Percentiles rank a stretch among this genome's conserved stretches.
These are phyloP conservation scores for Curvularia spicifera DNA, from an alignment of 2,329 filamentous ascomycete genomes.

Conservation along the genomic window DNA sequence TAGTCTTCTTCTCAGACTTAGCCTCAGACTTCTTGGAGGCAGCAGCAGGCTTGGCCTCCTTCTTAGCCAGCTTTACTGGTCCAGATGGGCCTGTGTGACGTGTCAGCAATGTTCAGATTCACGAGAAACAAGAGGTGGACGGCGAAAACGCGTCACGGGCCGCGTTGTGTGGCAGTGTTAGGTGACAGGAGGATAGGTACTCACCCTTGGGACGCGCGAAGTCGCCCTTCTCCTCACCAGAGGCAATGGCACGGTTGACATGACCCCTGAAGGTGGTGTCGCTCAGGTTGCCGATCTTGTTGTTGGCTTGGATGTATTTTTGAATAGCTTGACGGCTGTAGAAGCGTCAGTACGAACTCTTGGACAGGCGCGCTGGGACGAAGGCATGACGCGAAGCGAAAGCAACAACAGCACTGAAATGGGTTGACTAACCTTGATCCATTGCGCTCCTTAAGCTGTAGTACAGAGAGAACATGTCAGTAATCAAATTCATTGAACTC, in stretches of 20 bases:
- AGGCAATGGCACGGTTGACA: constrained; percentile 84
- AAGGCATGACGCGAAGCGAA: constrained; percentile 36
- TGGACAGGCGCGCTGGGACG: constrained; percentile 27
- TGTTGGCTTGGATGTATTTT: constrained; percentile 77
- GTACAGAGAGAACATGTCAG: constrained; percentile 58
- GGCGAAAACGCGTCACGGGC: not conserved
- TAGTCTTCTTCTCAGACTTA: constrained; percentile 43
- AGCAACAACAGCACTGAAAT: constrained; percentile 31
- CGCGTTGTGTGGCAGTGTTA: not conserved
- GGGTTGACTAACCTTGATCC: constrained; percentile 67
- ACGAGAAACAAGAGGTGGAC: not conserved
- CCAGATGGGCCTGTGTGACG: constrained; percentile 73
- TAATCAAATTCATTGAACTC: constrained; percentile 28
- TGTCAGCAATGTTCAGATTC: constrained; percentile 29
- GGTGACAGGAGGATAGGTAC: constrained; percentile 41
- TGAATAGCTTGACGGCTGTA: constrained; percentile 73
- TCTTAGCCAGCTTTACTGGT: constrained; percentile 91
- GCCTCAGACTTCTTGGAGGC: constrained; percentile 39
- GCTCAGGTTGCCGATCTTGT: constrained; percentile 64
- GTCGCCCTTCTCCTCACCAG: constrained; percentile 82
- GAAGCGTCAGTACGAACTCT: constrained; percentile 44
- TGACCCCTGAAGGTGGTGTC: constrained; percentile 70
- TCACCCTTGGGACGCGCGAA: constrained; percentile 91
- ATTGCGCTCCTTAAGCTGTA: constrained; percentile 72
- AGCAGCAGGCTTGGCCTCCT: constrained; percentile 57